Percentiles rank a stretch among this genome's conserved stretches.
Evolutionary conservation across 2,329 filamentous ascomycete genomes (phyloP).

Genomic region (Pseudocercospora crystallina): DNA sequence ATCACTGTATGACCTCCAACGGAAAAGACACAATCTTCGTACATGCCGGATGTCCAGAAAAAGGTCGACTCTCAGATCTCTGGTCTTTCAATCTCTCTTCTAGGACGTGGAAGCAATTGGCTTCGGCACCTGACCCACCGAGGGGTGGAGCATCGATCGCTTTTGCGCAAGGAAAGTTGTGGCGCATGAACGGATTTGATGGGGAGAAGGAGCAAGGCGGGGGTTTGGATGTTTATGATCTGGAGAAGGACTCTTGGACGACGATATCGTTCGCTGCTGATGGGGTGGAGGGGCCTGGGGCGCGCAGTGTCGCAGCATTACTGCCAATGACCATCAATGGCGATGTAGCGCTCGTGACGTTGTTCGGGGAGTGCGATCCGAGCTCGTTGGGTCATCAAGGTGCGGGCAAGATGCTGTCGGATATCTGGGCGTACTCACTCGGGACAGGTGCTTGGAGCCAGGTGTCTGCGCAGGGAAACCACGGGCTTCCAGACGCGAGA

Average conservation of each 20-base stretch:
- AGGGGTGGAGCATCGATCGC: constrained; percentile 69
- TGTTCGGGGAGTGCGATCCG: constrained; percentile 57
- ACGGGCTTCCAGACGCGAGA: constrained; percentile 40
- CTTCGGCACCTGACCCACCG: constrained; percentile 64
- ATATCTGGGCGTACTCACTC: constrained; percentile 52
- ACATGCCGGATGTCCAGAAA: constrained; percentile 71
- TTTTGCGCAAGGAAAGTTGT: constrained; percentile 63
- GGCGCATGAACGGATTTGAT: constrained; percentile 79
- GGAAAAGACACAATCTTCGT: constrained; percentile 70
- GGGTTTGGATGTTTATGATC: constrained; percentile 62
- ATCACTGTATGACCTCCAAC: constrained; percentile 66
- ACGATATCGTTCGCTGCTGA: constrained; percentile 42
- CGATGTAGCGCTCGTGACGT: constrained; percentile 45
- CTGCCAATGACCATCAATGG: constrained; percentile 42
- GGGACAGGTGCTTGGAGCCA: constrained; percentile 36
- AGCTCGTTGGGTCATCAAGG: constrained; percentile 55
- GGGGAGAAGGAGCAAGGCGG: constrained; percentile 69
- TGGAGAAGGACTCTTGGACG: constrained; percentile 42
- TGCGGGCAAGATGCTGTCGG: constrained; percentile 56
- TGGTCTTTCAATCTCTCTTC: constrained; percentile 73
- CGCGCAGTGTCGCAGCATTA: constrained; percentile 52
- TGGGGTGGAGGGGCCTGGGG: constrained; percentile 46
- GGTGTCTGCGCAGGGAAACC: constrained; percentile 27
- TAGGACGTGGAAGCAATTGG: constrained; percentile 66
- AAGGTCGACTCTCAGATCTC: constrained; percentile 65